phyloP scores from a whole-genome alignment of 345 rosid genomes.

The Zanthoxylum bungeanum region DNA sequence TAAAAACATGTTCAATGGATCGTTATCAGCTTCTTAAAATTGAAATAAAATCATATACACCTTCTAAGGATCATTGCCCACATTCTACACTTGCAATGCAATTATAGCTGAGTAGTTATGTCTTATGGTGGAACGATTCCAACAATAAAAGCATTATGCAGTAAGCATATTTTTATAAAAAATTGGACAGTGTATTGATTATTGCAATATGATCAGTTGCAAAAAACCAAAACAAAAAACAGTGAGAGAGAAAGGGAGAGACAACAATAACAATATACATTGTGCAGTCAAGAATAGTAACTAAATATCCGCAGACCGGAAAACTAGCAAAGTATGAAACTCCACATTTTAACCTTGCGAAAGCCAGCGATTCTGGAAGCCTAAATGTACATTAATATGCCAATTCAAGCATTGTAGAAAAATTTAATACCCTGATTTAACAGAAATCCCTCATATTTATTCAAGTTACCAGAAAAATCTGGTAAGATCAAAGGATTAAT shows the following conservation, averaged over 20 bases:
- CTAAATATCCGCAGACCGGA: background rate
- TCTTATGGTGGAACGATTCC: background rate
- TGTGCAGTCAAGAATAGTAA: background rate
- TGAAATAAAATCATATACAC: background rate
- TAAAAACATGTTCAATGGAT: background rate
- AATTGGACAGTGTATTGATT: background rate
- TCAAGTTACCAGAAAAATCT: background rate
- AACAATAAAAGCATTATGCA: background rate
- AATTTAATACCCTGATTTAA: background rate
- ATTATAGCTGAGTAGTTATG: background rate
- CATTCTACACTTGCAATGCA: background rate
- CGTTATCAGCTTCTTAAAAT: background rate
- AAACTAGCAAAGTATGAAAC: background rate
- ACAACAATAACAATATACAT: background rate
- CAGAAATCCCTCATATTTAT: background rate
- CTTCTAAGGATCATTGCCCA: background rate
- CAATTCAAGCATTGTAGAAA: background rate
- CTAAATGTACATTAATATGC: background rate
- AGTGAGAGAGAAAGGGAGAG: background rate
- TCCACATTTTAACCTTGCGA: background rate
- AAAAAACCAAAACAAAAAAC: background rate
- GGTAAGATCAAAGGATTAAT: background rate
- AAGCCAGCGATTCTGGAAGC: background rate
- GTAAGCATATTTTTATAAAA: background rate
- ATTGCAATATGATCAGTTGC: background rate